phyloP scores from a whole-genome alignment of 139 green algal species.

The Ostreobium quekettii region DNA sequence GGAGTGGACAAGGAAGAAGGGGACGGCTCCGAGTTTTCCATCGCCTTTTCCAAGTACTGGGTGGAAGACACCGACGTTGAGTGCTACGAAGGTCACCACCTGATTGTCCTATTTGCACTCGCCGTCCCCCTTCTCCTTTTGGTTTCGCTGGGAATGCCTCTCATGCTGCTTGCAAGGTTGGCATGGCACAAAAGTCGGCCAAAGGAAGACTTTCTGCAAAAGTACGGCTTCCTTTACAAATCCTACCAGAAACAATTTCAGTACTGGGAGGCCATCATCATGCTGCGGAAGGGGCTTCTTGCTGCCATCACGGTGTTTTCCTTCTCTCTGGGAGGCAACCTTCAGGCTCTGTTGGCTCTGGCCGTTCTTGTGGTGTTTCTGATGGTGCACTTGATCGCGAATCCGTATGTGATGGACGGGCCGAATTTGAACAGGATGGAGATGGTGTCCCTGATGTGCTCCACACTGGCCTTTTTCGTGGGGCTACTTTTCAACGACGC shows the following conservation, averaged over 20 bases:
- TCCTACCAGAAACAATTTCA: background rate
- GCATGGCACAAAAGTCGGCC: background rate
- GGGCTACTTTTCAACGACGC: constrained; percentile 15
- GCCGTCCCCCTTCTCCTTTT: constrained; percentile 2
- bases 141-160: constrained; percentile 14
- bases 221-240: constrained; percentile 9
- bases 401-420: background rate
- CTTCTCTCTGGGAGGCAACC: constrained; percentile 12
- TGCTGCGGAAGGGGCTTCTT: constrained; percentile 7
- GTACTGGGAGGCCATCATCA: constrained; percentile 16
- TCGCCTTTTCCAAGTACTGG: constrained; percentile 4
- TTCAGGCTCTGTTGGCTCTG: constrained; percentile 9
- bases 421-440: constrained; percentile 3
- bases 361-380: background rate
- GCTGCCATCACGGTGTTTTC: constrained; percentile 11
- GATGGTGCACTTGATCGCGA: background rate
- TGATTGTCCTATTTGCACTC: background rate
- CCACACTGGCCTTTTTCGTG: background rate
- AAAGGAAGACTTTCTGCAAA: background rate
- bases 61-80: constrained; percentile 5
- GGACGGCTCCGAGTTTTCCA: background rate
- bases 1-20: constrained; percentile 2
- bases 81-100: background rate
- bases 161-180: background rate
- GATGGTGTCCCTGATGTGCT: constrained; percentile 4